A percentile compares a stretch with the other conserved stretches of the same genome.
Evolutionary conservation across 805 yeast species (phyloP).

Genomic region (Zygoascus flipseniorum): DNA sequence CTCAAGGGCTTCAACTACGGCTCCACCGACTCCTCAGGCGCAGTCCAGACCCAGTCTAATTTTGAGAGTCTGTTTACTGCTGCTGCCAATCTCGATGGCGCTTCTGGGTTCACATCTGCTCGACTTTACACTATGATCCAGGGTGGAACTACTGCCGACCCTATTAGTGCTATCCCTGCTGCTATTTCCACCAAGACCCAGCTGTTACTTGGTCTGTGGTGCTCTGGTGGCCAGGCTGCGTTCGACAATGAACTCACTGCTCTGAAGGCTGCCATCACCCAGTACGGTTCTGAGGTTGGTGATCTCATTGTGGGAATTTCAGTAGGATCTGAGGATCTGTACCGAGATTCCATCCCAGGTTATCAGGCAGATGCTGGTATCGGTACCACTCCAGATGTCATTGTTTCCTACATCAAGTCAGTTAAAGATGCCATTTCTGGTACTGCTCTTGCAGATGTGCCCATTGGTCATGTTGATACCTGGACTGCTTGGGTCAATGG

Average conservation of each 20-base stretch:
- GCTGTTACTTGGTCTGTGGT: conserved; percentile 18
- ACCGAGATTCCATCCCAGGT: conserved; percentile 43
- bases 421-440: conserved; percentile 61
- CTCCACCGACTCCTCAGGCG: conserved; percentile 13
- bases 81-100: conserved; percentile 11
- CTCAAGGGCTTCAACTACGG: conserved; percentile 19
- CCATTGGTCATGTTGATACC: conserved; percentile 82
- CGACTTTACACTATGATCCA: conserved; percentile 19
- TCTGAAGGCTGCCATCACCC: conserved; percentile 11
- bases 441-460: conserved; percentile 53
- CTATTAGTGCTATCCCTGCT: conserved; percentile 17
- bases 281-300: conserved; percentile 12
- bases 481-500: conserved; percentile 83
- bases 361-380: conserved; percentile 63
- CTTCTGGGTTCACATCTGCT: conserved; percentile 15
- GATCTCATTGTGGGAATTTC: conserved; percentile 51
- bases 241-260: conserved; percentile 16
- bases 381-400: conserved; percentile 49
- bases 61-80: conserved; percentile 14
- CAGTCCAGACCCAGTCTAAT: conserved; percentile 10
- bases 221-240: conserved; percentile 13
- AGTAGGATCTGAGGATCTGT: conserved; percentile 83
- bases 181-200: conserved; percentile 14
- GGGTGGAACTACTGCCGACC: conserved; percentile 15
- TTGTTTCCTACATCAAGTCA: conserved; percentile 45